phyloP scores from a whole-genome alignment of 78 protist species.

The Creolimax fragrantissima region DNA sequence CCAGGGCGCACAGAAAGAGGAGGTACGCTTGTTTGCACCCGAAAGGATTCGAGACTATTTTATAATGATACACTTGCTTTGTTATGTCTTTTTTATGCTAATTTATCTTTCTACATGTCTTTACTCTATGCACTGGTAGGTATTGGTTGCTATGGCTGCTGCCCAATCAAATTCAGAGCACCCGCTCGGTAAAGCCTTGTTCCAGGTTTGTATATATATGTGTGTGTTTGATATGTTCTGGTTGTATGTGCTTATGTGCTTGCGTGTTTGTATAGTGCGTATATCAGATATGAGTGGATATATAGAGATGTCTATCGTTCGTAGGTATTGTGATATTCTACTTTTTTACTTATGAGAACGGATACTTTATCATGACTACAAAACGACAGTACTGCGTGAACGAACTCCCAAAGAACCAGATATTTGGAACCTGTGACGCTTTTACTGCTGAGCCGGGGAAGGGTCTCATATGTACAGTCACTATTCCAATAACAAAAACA shows the following conservation, averaged over 20 bases:
- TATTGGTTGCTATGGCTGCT: not conserved
- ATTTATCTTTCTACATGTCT: not conserved
- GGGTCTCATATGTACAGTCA: not conserved
- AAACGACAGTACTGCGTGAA: not conserved
- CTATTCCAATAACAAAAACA: not conserved
- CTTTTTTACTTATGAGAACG: not conserved
- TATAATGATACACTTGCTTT: no score
- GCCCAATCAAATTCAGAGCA: slow-evolving; percentile 27
- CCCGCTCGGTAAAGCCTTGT: slow-evolving; percentile 22
- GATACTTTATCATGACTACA: not conserved
- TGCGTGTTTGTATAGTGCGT: not conserved
- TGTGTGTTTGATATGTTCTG: not conserved
- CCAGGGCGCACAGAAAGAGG: not conserved
- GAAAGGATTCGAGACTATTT: no score
- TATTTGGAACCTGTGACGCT: not conserved
- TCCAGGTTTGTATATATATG: not conserved
- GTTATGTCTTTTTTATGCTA: no score
- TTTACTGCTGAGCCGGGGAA: not conserved
- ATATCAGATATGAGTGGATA: not conserved
- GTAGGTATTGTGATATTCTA: no score
- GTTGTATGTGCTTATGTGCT: not conserved
- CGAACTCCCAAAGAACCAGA: not conserved
- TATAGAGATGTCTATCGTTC: not conserved
- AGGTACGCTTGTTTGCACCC: not conserved
- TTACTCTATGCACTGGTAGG: not conserved